These are phyloP conservation scores for Aureobasidium sp. DNA, from an alignment of 2,329 filamentous ascomycete species.

Conservation along the genomic window DNA sequence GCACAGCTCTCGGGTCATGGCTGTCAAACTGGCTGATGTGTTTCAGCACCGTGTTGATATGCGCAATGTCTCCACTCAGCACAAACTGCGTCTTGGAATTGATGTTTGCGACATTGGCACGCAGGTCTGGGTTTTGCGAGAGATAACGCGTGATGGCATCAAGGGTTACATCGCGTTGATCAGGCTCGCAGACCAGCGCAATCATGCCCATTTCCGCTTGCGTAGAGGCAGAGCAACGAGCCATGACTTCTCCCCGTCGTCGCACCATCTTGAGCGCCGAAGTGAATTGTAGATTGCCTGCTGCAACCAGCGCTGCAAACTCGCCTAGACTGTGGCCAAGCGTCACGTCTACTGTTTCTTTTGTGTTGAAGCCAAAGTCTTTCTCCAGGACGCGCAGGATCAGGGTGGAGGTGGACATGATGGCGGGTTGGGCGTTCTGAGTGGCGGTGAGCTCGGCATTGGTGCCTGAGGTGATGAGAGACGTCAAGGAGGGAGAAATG, in stretches of 20 bases:
- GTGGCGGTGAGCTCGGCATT: constrained; percentile 70
- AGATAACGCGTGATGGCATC: constrained; percentile 71
- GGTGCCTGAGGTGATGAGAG: constrained; percentile 71
- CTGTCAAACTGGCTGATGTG: constrained; percentile 84
- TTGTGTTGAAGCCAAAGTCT: constrained; percentile 42
- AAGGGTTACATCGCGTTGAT: constrained; percentile 61
- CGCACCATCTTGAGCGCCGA: constrained; percentile 73
- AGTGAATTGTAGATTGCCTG: constrained; percentile 66
- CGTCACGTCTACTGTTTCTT: constrained; percentile 30
- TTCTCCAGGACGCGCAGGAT: constrained; percentile 80
- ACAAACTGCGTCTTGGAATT: constrained; percentile 97
- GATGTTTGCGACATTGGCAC: constrained; percentile 86
- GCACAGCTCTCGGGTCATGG: constrained; percentile 81
- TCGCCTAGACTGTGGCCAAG: constrained; percentile 89
- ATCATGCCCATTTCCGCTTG: constrained; percentile 84
- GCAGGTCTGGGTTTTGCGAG: constrained; percentile 52
- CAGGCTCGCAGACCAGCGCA: constrained; percentile 78
- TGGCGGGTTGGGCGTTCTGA: constrained; percentile 84
- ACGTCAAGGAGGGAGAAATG: constrained; percentile 56
- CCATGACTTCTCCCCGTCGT: constrained; percentile 74
- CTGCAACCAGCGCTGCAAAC: constrained; percentile 82
- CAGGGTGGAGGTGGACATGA: constrained; percentile 89
- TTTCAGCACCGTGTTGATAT: constrained; percentile 71
- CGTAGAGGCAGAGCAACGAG: constrained; percentile 60
- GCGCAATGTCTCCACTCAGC: constrained; percentile 74